Conservation (phyloP, 257 asterid genomes). For the Scutellaria barbata region DNA sequence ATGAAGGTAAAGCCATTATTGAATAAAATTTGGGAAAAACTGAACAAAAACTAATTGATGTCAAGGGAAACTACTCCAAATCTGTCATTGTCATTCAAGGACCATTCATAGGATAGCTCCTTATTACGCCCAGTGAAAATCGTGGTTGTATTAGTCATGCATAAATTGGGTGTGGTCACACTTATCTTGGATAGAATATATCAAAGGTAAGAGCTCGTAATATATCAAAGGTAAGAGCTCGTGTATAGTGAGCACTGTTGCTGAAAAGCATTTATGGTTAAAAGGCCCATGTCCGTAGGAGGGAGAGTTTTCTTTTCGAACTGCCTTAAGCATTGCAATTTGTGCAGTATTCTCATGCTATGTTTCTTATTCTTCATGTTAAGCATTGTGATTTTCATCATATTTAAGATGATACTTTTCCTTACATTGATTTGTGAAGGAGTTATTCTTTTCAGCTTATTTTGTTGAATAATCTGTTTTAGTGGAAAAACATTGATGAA, state of each 20-base stretch:
- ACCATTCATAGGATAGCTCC: not conserved
- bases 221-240: not conserved
- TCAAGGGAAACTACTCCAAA: not conserved
- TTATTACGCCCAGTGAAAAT: not conserved
- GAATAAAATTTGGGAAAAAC: not conserved
- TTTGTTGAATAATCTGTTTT: conserved; percentile 13
- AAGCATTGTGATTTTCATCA: not conserved
- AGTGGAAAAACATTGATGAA: conserved; percentile 20
- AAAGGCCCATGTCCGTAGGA: not conserved
- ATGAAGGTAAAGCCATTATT: not conserved
- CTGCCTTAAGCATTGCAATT: not conserved
- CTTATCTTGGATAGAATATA: not conserved
- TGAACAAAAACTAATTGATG: not conserved
- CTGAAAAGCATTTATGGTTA: not conserved
- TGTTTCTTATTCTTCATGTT: not conserved
- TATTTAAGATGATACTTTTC: not conserved
- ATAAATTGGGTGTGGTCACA: not conserved
- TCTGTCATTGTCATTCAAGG: not conserved
- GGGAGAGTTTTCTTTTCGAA: not conserved
- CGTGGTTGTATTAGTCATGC: not conserved
- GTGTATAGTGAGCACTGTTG: not conserved
- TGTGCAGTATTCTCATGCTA: conserved; percentile 5
- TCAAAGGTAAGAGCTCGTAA: not conserved
- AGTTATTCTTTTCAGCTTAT: conserved; percentile 9
- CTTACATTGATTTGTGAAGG: conserved; percentile 12